Base-by-base conservation (phyloP, 352 stramenopile species). In the Globisporangium heterothallicum region DNA sequence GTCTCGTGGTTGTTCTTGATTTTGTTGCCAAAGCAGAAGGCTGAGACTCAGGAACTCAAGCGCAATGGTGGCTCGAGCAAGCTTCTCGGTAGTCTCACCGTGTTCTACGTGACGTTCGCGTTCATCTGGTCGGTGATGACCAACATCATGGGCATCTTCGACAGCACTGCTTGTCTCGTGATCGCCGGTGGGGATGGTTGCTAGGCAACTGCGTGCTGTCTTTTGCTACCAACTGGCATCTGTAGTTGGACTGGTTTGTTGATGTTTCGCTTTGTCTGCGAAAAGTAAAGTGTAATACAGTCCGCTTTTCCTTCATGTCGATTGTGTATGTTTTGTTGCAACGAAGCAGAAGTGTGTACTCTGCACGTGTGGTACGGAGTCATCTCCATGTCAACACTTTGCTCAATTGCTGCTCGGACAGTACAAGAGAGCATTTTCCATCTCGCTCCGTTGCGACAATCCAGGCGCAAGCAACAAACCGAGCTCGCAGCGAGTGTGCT, bases 171-270 rank as follows among this genome's bases (percentile, higher is more conserved):
- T 22, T 76, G 67, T 22, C 48, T 59, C 42, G 30, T 60, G 35
- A 73, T 76, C 41, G 64, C 64, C 30, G 67, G 67, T 36, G 67
- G 67, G 22, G 61, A 60, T n/a, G 63, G 67, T n/a, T 72, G 64
- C 57, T 65, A 64, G 49, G 30, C 30, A 13, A 36, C 12, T 3
- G 9, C 16, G 30, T 8, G 6, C 16, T 36, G 30, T 27, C 12
- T 1, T 16, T 29, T 46, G n/a, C 21, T 12, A 7, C 6, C 5
- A 3, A 14, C 1, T n/a, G 41, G 12, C 3, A 7, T 7, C 22
- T 46, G 8, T 16, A 45, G 10, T 6, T 29, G n/a, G n/a, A n/a
- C n/a, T n/a, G n/a, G n/a, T n/a, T n/a, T n/a, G n/a, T n/a, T n/a
- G n/a, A n/a, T 30, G 30, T 13, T 36, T 36, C 16, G 12, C 30